Evolutionary conservation across 78 protist species (phyloP).

Genomic region (Capsaspora owczarzaki): DNA sequence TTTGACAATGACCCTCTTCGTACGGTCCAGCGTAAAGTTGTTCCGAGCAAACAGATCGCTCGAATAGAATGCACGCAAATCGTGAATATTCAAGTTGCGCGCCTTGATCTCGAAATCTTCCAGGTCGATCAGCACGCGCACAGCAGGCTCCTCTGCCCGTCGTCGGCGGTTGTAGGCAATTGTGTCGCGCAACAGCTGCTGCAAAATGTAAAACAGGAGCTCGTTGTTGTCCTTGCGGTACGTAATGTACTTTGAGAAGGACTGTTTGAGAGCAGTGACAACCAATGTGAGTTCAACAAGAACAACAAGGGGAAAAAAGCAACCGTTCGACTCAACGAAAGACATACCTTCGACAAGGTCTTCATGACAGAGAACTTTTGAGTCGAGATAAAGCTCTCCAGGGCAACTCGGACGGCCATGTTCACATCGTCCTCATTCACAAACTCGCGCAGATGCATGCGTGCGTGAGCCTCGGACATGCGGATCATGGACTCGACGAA

Average conservation of each 20-base stretch:
- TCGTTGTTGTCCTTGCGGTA: conserved; percentile 64
- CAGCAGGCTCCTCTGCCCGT: background rate
- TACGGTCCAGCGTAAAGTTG: background rate
- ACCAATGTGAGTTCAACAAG: background rate
- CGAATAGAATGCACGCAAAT: background rate
- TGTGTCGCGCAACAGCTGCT: conserved; percentile 12
- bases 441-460: conserved; percentile 85
- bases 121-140: conserved; percentile 15
- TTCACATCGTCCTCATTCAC: conserved; percentile 59
- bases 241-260: conserved; percentile 50
- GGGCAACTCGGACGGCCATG: conserved; percentile 78
- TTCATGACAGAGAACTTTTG: conserved; percentile 61
- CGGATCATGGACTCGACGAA: conserved; percentile 90
- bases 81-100: background rate
- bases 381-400: conserved; percentile 78
- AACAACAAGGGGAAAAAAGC: background rate
- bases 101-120: conserved; percentile 19
- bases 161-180: background rate
- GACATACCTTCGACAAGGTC: conserved; percentile 31
- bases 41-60: background rate
- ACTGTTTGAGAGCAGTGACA: background rate
- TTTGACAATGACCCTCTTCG: background rate
- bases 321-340: background rate
- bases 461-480: conserved; percentile 93
- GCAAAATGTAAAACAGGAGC: conserved; percentile 57